Percentiles rank a stretch among this genome's conserved stretches.
These are phyloP conservation scores for Botrytis tulipae DNA, from an alignment of 2,329 filamentous ascomycete species.

Conservation along the genomic window DNA sequence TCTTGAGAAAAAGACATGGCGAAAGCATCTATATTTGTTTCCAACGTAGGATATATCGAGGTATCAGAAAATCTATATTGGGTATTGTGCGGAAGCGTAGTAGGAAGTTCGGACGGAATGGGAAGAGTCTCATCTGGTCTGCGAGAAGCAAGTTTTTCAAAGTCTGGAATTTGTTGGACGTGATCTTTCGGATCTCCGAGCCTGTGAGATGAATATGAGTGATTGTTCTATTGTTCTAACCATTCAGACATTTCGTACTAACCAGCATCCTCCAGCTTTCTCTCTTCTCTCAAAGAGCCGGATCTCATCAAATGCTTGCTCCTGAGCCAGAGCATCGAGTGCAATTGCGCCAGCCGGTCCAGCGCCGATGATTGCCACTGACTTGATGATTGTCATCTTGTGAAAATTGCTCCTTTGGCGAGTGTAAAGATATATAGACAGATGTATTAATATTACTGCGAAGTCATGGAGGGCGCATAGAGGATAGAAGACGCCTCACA, in stretches of 20 bases:
- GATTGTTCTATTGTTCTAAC: background rate
- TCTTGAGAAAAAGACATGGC: conserved; percentile 62
- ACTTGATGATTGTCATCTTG: conserved; percentile 33
- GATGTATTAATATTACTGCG: background rate
- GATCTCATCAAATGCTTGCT: conserved; percentile 57
- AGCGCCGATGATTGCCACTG: conserved; percentile 59
- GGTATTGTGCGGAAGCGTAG: conserved; percentile 43
- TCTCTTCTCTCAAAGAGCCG: conserved; percentile 62
- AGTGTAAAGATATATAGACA: background rate
- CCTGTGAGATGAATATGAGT: conserved; percentile 38
- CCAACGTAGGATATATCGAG: conserved; percentile 60
- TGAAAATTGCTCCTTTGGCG: background rate
- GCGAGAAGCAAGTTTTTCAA: conserved; percentile 48
- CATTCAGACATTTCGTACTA: conserved; percentile 29
- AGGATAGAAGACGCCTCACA: background rate
- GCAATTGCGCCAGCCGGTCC: conserved; percentile 60
- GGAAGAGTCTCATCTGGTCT: conserved; percentile 50
- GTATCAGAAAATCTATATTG: conserved; percentile 55
- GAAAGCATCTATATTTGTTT: conserved; percentile 60
- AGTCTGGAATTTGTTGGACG: conserved; percentile 43
- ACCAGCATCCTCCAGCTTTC: conserved; percentile 61
- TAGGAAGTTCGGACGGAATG: conserved; percentile 50
- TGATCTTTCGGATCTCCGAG: conserved; percentile 43
- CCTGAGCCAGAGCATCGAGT: conserved; percentile 58
- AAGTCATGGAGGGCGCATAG: background rate